Evolutionary conservation across 176 grass and related monocot species (phyloP).

Genomic region (Oryza australiensis): DNA sequence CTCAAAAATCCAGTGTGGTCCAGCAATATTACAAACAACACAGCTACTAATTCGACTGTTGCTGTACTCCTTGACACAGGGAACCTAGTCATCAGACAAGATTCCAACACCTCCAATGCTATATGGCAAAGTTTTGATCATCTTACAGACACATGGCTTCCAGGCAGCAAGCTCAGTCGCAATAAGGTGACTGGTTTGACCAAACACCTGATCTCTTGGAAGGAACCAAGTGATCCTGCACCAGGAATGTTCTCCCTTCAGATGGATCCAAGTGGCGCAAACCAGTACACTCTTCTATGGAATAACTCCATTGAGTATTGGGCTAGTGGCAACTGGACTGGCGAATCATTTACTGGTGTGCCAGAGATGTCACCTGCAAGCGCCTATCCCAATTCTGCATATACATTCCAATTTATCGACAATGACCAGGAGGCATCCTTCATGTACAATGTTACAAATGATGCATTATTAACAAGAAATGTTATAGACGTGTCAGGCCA

Average conservation of each 20-base stretch:
- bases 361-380: constrained; percentile 34
- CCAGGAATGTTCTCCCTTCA: constrained; percentile 38
- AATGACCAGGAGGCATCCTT: constrained; percentile 37
- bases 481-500: constrained; percentile 8
- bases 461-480: background rate
- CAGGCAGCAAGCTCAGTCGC: constrained; percentile 36
- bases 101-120: background rate
- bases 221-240: constrained; percentile 36
- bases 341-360: constrained; percentile 4
- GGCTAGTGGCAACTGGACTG: constrained; percentile 33
- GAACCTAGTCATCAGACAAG: constrained; percentile 35
- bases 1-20: constrained; percentile 25
- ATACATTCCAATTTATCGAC: constrained; percentile 32
- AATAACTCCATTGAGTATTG: constrained; percentile 27
- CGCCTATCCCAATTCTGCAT: constrained; percentile 7
- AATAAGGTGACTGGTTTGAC: constrained; percentile 25
- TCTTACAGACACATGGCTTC: constrained; percentile 45
- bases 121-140: constrained; percentile 55
- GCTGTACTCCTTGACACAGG: constrained; percentile 31
- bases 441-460: background rate
- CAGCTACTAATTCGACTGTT: background rate
- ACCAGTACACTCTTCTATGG: constrained; percentile 28
- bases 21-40: constrained; percentile 7
- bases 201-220: constrained; percentile 39
- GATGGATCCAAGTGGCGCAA: constrained; percentile 31